These are phyloP conservation scores for Citrus reticulata DNA, from an alignment of 345 rosid species.

Conservation along the genomic window DNA sequence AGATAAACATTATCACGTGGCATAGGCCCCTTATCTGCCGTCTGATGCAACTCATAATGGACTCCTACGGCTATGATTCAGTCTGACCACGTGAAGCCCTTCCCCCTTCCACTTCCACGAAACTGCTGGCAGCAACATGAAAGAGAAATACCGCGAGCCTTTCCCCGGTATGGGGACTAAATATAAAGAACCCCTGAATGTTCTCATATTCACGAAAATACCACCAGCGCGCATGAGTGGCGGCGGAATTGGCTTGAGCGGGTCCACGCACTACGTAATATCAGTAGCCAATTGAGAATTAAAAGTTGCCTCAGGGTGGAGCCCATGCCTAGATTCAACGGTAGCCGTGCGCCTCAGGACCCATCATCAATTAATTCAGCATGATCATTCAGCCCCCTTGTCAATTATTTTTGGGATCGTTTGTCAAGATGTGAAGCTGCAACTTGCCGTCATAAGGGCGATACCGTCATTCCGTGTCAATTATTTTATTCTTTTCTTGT, in stretches of 20 bases:
- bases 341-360: slow-evolving; percentile 4
- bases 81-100: background rate
- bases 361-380: background rate
- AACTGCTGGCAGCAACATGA: background rate
- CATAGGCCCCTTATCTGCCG: slow-evolving; percentile 12
- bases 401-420: slow-evolving; percentile 14
- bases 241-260: slow-evolving; percentile 4
- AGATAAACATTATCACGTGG: slow-evolving; percentile 12
- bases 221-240: slow-evolving; percentile 2
- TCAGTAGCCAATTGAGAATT: background rate
- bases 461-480: slow-evolving; percentile 4
- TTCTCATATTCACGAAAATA: background rate
- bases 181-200: background rate
- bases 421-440: background rate
- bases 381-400: background rate
- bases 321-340: slow-evolving; percentile 34
- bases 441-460: slow-evolving; percentile 3
- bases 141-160: background rate
- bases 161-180: background rate
- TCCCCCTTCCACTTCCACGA: background rate
- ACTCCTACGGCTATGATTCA: slow-evolving; percentile 13
- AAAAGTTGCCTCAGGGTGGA: slow-evolving; percentile 9
- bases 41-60: background rate
- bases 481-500: too few species aligned
- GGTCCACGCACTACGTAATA: background rate